These are phyloP conservation scores for Saccharomycopsis fibuligera DNA, from an alignment of 805 yeast genomes.

Conservation along the genomic window DNA sequence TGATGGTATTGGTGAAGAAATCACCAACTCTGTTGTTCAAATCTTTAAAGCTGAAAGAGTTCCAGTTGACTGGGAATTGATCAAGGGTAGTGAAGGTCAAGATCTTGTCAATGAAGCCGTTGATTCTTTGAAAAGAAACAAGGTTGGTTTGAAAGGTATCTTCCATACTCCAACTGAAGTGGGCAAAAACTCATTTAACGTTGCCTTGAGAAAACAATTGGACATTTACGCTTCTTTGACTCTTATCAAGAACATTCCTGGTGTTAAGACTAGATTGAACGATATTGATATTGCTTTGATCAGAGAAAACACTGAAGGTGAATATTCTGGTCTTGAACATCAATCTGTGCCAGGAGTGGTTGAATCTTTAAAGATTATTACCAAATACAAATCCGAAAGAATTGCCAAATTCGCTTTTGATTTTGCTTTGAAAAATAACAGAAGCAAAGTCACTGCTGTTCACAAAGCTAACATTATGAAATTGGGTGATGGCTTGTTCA, in stretches of 20 bases:
- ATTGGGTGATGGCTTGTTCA: conserved; percentile 95
- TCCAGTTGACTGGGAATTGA: conserved; percentile 90
- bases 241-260: conserved; percentile 90
- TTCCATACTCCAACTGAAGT: conserved; percentile 98
- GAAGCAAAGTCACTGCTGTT: conserved; percentile 86
- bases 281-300: conserved; percentile 86
- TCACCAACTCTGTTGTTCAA: conserved; percentile 86
- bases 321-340: conserved; percentile 98
- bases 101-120: conserved; percentile 78
- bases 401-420: conserved; percentile 96
- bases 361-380: conserved; percentile 94
- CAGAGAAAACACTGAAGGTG: conserved; percentile 99
- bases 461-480: conserved; percentile 99
- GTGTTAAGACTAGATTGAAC: conserved; percentile 85
- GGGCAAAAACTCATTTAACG: conserved; percentile 96
- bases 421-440: conserved; percentile 83
- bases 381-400: conserved; percentile 93
- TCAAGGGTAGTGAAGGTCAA: conserved; percentile 55
- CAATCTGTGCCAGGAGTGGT: conserved; percentile 97
- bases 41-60: conserved; percentile 82
- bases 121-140: conserved; percentile 79
- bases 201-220: conserved; percentile 96
- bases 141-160: conserved; percentile 96
- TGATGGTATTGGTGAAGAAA: conserved; percentile 96
- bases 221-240: conserved; percentile 94